phyloP scores from a whole-genome alignment of 106 monocot species.

The Hemerocallis citrina region DNA sequence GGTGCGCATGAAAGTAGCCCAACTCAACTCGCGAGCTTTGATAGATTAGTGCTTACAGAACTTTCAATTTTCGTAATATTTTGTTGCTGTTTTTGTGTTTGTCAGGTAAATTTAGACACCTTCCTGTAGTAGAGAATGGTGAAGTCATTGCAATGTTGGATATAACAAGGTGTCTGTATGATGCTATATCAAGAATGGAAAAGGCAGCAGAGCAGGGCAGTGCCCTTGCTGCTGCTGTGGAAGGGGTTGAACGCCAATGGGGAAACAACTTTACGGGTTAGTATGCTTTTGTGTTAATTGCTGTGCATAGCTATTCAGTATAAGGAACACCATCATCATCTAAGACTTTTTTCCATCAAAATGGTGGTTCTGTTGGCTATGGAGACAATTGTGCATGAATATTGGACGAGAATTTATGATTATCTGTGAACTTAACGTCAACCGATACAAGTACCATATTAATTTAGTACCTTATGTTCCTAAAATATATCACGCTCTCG shows the following conservation, averaged over 20 bases:
- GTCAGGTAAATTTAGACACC: conserved; percentile 94
- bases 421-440: too few relatives aligned
- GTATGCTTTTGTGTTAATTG: background rate
- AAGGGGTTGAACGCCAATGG: conserved; percentile 81
- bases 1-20: too few relatives aligned
- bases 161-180: conserved; percentile 92
- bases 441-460: too few relatives aligned
- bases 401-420: too few relatives aligned
- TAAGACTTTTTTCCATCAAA: too few relatives aligned
- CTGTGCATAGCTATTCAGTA: too few relatives aligned
- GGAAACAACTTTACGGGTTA: conserved; percentile 71
- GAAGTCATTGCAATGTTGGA: conserved; percentile 94
- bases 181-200: conserved; percentile 98
- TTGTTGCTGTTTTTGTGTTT: background rate
- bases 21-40: too few relatives aligned
- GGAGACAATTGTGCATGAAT: too few relatives aligned
- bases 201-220: conserved; percentile 93
- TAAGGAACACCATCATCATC: too few relatives aligned
- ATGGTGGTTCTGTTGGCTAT: too few relatives aligned
- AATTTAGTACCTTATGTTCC: too few relatives aligned
- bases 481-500: too few relatives aligned
- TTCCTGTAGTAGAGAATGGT: conserved; percentile 95
- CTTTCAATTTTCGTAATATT: background rate
- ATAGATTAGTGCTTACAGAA: background rate
- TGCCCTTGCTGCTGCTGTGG: conserved; percentile 88